Evolutionary conservation across 768 basidiomycete genomes (phyloP).

Genomic region (Phylloporus sp.): DNA sequence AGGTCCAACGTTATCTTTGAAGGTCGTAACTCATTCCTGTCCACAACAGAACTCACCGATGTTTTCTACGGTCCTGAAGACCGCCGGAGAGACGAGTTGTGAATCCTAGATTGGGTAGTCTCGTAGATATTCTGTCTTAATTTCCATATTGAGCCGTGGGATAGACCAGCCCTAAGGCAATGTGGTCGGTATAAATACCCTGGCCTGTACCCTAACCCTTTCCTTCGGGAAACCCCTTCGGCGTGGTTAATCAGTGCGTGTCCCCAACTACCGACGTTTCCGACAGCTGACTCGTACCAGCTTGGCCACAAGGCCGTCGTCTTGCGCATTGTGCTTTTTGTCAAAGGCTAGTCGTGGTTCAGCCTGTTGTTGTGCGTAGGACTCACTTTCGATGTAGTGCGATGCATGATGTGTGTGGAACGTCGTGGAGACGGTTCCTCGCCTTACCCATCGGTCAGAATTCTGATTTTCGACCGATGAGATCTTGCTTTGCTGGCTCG

Average conservation of each 20-base stretch:
- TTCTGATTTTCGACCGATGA: conserved; percentile 17
- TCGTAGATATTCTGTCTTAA: neutral
- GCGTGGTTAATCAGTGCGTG: conserved; percentile 17
- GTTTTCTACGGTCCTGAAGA: conserved; percentile 42
- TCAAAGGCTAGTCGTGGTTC: conserved; percentile 1
- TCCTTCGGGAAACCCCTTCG: conserved; percentile 33
- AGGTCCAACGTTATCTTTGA: conserved; percentile 31
- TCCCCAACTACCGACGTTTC: neutral
- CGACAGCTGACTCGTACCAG: conserved; percentile 7
- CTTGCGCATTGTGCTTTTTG: conserved; percentile 2
- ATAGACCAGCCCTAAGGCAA: conserved; percentile 30
- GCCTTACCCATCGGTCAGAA: conserved; percentile 12
- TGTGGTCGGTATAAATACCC: conserved; percentile 11
- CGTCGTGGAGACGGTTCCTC: conserved; percentile 11
- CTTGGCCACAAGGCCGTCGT: conserved; percentile 21
- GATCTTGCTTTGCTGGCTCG: conserved; percentile 17
- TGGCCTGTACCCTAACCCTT: neutral
- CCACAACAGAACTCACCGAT: conserved; percentile 46
- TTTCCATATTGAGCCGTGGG: conserved; percentile 17
- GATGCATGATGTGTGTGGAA: conserved; percentile 14
- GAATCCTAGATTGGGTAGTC: conserved; percentile 13
- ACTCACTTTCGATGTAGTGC: neutral
- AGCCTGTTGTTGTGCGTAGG: neutral
- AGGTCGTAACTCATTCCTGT: conserved; percentile 8
- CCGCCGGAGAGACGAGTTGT: conserved; percentile 38